A percentile compares a stretch with the other conserved stretches of the same genome.
These are phyloP conservation scores for Henningerozyma blattae DNA, from an alignment of 805 yeast species.

Conservation along the genomic window DNA sequence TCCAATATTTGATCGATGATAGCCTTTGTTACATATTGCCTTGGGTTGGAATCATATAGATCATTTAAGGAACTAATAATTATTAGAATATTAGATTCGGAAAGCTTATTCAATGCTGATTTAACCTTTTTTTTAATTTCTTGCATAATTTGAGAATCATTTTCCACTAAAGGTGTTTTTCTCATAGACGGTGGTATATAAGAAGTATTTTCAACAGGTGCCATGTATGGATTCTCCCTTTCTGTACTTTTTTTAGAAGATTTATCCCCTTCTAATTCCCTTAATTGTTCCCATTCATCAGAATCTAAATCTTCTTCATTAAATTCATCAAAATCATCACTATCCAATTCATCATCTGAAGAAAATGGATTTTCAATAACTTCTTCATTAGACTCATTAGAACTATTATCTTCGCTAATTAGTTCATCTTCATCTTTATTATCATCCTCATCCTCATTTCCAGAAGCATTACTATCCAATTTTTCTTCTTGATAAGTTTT, in stretches of 20 bases:
- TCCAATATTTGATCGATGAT: conserved; percentile 53
- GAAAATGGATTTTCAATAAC: conserved; percentile 25
- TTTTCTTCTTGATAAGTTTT: conserved; percentile 9
- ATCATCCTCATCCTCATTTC: conserved; percentile 18
- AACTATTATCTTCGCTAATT: conserved; percentile 12
- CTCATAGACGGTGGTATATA: conserved; percentile 88
- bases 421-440: conserved; percentile 14
- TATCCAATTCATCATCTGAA: conserved; percentile 31
- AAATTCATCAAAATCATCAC: conserved; percentile 33
- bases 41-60: conserved; percentile 53
- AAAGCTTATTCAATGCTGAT: conserved; percentile 77
- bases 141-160: conserved; percentile 33
- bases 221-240: conserved; percentile 65
- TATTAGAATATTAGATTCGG: conserved; percentile 69
- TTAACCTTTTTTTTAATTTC: conserved; percentile 55
- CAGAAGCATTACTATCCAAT: conserved; percentile 10
- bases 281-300: conserved; percentile 23
- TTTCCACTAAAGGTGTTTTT: conserved; percentile 31
- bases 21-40: conserved; percentile 67
- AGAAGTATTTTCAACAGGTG: conserved; percentile 34
- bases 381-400: too few species aligned
- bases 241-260: conserved; percentile 14
- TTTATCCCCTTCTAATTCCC: conserved; percentile 18
- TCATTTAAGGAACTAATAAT: conserved; percentile 59
- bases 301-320: conserved; percentile 28